Conservation (phyloP, 2,329 filamentous ascomycete species). For the Colletotrichum sojae region DNA sequence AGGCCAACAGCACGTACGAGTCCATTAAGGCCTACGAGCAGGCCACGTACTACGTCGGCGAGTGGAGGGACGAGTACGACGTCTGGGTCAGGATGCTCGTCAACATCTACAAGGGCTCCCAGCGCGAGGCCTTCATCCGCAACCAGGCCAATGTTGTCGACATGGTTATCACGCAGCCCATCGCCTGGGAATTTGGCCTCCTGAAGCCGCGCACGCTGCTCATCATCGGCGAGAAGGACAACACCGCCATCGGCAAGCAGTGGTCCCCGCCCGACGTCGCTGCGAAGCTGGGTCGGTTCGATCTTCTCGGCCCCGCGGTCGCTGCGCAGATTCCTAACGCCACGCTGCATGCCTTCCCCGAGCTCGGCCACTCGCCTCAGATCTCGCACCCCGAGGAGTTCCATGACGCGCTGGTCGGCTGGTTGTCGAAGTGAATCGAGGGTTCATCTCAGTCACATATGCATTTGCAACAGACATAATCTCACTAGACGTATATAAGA, state of each 20-base stretch:
- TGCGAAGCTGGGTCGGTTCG: conserved; percentile 62
- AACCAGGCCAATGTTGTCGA: conserved; percentile 68
- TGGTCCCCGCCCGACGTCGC: conserved; percentile 63
- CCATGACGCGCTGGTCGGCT: conserved; percentile 61
- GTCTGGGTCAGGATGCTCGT: conserved; percentile 69
- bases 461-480: too few relatives aligned
- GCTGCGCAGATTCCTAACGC: conserved; percentile 59
- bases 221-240: conserved; percentile 66
- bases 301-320: conserved; percentile 62
- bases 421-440: conserved; percentile 50
- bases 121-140: conserved; percentile 58
- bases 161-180: conserved; percentile 67
- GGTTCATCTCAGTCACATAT: too few relatives aligned
- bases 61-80: conserved; percentile 65
- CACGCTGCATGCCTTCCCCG: conserved; percentile 61
- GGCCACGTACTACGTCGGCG: conserved; percentile 62
- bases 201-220: conserved; percentile 62
- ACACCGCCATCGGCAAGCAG: conserved; percentile 67
- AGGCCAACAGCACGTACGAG: conserved; percentile 57
- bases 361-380: conserved; percentile 67
- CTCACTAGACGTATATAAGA: too few relatives aligned
- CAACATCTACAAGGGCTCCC: conserved; percentile 63
- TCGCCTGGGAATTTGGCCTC: conserved; percentile 64
- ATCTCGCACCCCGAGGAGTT: conserved; percentile 64
- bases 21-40: conserved; percentile 64